Conservation (phyloP, 83 land plant genomes). For the Thuja plicata region DNA sequence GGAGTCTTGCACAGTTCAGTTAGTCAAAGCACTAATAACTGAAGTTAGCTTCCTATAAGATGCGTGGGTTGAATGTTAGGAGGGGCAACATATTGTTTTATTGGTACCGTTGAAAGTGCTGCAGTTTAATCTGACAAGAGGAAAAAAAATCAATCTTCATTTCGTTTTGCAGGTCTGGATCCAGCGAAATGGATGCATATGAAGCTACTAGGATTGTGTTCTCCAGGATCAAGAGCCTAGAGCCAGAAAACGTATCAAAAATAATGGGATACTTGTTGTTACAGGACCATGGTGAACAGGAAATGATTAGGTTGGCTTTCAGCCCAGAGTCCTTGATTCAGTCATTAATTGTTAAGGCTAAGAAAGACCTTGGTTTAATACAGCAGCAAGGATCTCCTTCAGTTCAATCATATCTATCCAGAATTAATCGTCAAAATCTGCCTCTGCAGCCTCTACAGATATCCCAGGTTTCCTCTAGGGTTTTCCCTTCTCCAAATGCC, state of each 20-base stretch:
- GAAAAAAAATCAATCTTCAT: neutral
- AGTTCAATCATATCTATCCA: constrained; percentile 9
- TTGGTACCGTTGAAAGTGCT: neutral
- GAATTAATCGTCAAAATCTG: constrained; percentile 13
- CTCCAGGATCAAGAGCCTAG: constrained; percentile 74
- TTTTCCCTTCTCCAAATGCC: neutral
- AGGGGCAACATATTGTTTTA: neutral
- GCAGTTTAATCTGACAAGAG: neutral
- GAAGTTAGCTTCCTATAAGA: neutral
- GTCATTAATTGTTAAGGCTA: constrained; percentile 60
- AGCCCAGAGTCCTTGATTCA: constrained; percentile 75
- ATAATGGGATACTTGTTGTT: constrained; percentile 85
- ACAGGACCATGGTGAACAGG: constrained; percentile 88
- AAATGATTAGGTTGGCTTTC: constrained; percentile 81
- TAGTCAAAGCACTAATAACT: neutral
- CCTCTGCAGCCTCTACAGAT: constrained; percentile 4
- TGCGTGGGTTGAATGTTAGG: neutral
- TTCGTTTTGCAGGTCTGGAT: constrained; percentile 9
- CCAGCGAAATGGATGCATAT: constrained; percentile 67
- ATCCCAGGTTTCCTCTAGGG: neutral
- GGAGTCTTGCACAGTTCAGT: neutral
- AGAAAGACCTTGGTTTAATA: constrained; percentile 59
- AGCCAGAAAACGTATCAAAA: constrained; percentile 86
- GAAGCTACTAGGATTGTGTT: constrained; percentile 85
- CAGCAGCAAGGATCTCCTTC: constrained; percentile 20